phyloP scores from a whole-genome alignment of 1,284 basidiomycete genomes.

The Irpex sp. region DNA sequence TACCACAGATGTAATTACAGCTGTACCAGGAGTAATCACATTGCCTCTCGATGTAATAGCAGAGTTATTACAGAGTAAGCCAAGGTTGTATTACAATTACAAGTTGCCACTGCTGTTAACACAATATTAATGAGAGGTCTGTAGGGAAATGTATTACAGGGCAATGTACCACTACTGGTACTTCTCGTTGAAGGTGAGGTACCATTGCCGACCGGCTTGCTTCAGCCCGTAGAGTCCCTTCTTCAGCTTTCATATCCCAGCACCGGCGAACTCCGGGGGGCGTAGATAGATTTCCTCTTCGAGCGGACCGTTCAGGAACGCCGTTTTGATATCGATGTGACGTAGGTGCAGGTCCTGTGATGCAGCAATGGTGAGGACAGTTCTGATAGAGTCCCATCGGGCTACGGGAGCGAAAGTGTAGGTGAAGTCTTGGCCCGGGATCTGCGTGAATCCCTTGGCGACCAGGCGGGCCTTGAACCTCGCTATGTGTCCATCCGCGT shows the following conservation, averaged over 20 bases:
- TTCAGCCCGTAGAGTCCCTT: slow-evolving; percentile 27
- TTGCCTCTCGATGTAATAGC: no score
- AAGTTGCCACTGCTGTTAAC: no score
- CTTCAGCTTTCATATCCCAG: slow-evolving; percentile 1
- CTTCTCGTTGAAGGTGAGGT: slow-evolving; percentile 7
- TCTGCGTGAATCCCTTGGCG: background rate
- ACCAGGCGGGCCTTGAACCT: background rate
- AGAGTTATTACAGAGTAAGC: no score
- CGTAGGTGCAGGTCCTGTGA: background rate
- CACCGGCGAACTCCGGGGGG: slow-evolving; percentile 16
- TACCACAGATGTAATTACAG: no score
- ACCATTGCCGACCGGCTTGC: slow-evolving; percentile 26
- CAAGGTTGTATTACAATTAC: no score
- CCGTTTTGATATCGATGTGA: slow-evolving; percentile 32
- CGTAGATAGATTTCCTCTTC: slow-evolving; percentile 38
- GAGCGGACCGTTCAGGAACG: slow-evolving; percentile 33
- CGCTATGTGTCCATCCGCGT: background rate
- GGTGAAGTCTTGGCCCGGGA: no score
- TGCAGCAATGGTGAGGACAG: background rate
- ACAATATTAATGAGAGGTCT: no score
- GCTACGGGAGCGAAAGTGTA: no score
- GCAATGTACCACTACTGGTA: no score
- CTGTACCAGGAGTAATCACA: no score
- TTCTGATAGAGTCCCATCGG: background rate
- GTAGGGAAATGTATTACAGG: no score